phyloP scores from a whole-genome alignment of 441 rosid genomes.

The Eruca vesicaria region DNA sequence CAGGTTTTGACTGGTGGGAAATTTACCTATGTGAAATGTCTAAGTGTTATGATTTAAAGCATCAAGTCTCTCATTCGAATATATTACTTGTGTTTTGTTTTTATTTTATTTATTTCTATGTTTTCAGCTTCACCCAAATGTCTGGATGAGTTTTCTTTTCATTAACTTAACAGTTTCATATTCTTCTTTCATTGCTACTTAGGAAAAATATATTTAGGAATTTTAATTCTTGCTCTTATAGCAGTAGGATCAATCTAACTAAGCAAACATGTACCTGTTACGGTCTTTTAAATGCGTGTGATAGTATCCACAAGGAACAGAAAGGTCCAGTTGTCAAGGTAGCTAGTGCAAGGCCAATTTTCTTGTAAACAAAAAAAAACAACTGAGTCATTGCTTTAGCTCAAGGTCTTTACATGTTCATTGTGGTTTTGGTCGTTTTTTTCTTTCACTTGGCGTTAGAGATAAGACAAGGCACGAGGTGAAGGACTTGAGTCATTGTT shows the following conservation, averaged over 20 bases:
- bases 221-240: background rate
- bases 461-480: no score
- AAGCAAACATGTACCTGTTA: background rate
- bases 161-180: background rate
- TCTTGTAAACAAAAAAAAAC: no score
- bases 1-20: background rate
- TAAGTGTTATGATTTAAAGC: background rate
- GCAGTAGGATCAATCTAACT: background rate
- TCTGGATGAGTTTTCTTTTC: background rate
- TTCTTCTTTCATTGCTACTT: background rate
- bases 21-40: no score
- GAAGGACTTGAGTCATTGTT: no score
- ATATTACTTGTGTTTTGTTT: background rate
- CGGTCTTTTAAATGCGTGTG: no score
- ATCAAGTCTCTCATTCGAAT: background rate
- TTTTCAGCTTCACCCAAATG: background rate
- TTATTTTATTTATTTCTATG: background rate
- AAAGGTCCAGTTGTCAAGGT: no score
- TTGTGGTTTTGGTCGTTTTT: no score
- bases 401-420: no score
- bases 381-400: no score
- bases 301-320: no score
- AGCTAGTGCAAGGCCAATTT: no score
- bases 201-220: background rate
- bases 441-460: no score